phyloP scores from a whole-genome alignment of 1,284 basidiomycete species.

The Heliocybe sulcata region DNA sequence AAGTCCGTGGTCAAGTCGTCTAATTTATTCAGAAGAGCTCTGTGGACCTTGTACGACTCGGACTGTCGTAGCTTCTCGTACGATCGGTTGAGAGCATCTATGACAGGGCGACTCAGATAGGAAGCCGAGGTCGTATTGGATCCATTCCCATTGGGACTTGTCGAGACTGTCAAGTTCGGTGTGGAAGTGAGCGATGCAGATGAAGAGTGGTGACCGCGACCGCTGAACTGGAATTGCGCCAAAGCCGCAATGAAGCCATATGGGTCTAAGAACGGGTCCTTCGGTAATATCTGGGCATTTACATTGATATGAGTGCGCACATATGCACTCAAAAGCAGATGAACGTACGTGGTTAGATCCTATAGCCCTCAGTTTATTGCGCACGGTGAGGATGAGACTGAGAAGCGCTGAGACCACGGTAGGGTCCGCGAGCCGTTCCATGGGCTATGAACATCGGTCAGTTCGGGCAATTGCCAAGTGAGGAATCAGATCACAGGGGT shows the following conservation, averaged over 20 bases:
- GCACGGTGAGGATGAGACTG: slow-evolving; percentile 54
- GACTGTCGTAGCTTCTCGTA: slow-evolving; percentile 44
- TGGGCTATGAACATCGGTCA: slow-evolving; percentile 35
- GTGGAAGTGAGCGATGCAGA: slow-evolving; percentile 10
- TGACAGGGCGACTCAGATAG: slow-evolving; percentile 38
- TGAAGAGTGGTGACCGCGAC: slow-evolving; percentile 14
- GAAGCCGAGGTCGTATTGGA: slow-evolving; percentile 2
- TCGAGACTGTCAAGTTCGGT: slow-evolving; percentile 11
- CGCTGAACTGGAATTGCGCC: slow-evolving; percentile 15
- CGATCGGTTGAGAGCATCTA: slow-evolving; percentile 39
- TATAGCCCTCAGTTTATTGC: slow-evolving; percentile 60
- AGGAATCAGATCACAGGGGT: not conserved
- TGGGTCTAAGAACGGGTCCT: slow-evolving; percentile 72
- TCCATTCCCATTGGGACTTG: slow-evolving; percentile 8
- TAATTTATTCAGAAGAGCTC: slow-evolving; percentile 45
- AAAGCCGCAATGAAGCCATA: slow-evolving; percentile 33
- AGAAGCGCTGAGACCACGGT: slow-evolving; percentile 59
- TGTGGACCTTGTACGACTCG: slow-evolving; percentile 56
- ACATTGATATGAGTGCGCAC: slow-evolving; percentile 4
- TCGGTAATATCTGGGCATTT: slow-evolving; percentile 40
- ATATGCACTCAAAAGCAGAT: not conserved
- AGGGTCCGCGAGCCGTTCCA: slow-evolving; percentile 67
- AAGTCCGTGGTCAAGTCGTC: slow-evolving; percentile 35
- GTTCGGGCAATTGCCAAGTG: slow-evolving; percentile 3
- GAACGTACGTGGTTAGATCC: slow-evolving; percentile 32